Base-by-base conservation (phyloP, 495 filamentous ascomycete genomes). In the Terfezia boudieri region DNA sequence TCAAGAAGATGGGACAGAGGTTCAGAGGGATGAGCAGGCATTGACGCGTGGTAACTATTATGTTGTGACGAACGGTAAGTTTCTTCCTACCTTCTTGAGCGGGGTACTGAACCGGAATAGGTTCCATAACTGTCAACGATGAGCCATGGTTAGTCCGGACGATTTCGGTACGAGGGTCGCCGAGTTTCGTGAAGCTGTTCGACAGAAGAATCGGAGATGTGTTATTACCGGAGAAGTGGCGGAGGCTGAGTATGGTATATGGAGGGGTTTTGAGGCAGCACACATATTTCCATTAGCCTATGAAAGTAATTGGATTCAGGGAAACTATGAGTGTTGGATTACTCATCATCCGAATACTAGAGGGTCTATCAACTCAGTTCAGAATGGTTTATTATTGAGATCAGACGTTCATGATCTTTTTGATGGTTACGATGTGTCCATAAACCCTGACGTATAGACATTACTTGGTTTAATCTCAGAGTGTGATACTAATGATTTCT, bases 11-110 rank as follows among this genome's bases (percentile, higher is more conserved):
- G 57, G 50, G 50, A 62, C 38, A 38, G 60, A 16, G 32, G 57
- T 67, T 48, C 32, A 36, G 55, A 67, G 52, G 46, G 57, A 68
- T 53, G 49, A 61, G 23, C 32, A 64, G 56, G 38, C 55, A 37
- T 55, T 69, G 46, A 53, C 50, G 38, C 61, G 61, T 49, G 67
- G 67, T 14, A 61, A 64, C 51, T 66, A 65, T 52, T 59, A 63
- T 52, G 64, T 69, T 62, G 51, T 60, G 57, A 57, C 57, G 36
- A 52, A 52, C 51, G 52, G 61, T 64, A 61, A 20, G 4, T 1
- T 14, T 46, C 41, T 20, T 20, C n/a, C n/a, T n/a, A n/a, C n/a
- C n/a, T 2, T 43, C 16, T 32, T 32, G 26, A 32, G 7, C 1
- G 4, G 26, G 26, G 2, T 32, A 2, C 26, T 32, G 26, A 46